Base-by-base conservation (phyloP, 2,329 filamentous ascomycete genomes). In the Orbilia javanica region DNA sequence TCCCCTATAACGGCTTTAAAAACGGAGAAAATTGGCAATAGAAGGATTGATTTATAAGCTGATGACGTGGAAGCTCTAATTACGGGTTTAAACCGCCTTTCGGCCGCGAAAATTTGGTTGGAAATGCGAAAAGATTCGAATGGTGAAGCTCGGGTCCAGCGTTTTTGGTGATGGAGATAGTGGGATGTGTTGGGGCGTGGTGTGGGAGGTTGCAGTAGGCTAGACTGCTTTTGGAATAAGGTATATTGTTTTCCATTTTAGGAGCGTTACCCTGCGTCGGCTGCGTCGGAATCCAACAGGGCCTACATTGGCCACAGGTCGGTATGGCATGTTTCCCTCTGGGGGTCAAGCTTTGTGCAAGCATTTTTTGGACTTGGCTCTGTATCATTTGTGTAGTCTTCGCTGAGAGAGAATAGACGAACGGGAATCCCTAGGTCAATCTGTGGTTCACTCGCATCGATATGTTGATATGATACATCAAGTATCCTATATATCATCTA, bases 21-120 rank as follows among this genome's bases (percentile, higher is more conserved):
- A 31, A 46, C 62, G 67, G 48, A 18, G 36, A 64, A n/a, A 44
- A 64, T 68, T 55, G 20, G n/a, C 48, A 72, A 64, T 74, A 53
- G 42, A 72, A 20, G 15, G 22, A 27, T 31, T 62, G 74, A 72
- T 72, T 78, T 78, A n/a, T 72, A 72, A 72, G 53, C 60, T 20
- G 27, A 29, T 31, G 57, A 44, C 44, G 31, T 36, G 36, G 20
- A 46, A 27, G 15, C 7, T 25, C 2, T 13, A 20, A 29, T 18
- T 25, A 22, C 62, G 66, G 60, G 55, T 46, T 71, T 78, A 46
- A 68, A 44, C 4, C 27, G 29, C 39, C 34, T 74, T 78, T 78
- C 55, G 44, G 65, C 36, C 18, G 74, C 63, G 67, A 11, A 25
- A 71, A 72, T 53, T n/a, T 31, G 67, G 52, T 20, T 39, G 39